Evolutionary conservation across 2,329 filamentous ascomycete genomes (phyloP).

Genomic region (Fusarium sp.): DNA sequence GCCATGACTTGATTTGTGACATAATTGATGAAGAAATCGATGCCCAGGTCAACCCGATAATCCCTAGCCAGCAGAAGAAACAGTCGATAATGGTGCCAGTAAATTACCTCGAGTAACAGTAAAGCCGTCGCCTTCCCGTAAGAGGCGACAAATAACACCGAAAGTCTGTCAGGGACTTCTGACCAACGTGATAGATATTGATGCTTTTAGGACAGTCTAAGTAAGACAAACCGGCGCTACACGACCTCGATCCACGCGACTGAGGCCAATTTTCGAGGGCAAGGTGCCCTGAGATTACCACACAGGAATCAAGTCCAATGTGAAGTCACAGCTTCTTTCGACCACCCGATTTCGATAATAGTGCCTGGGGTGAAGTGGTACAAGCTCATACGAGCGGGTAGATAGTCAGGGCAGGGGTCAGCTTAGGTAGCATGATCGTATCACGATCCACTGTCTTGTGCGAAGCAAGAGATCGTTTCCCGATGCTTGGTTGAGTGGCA

Average conservation of each 20-base stretch:
- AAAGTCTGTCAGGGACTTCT: neutral
- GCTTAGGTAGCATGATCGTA: slow-evolving; percentile 13
- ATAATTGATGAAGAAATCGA: slow-evolving; percentile 34
- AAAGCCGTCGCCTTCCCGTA: neutral
- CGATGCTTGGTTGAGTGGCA: slow-evolving; percentile 4
- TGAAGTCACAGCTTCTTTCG: slow-evolving; percentile 9
- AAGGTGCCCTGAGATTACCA: neutral
- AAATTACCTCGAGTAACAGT: neutral
- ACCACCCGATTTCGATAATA: neutral
- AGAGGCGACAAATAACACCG: neutral
- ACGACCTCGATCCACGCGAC: neutral
- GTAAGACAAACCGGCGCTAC: neutral
- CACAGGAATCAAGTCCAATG: neutral
- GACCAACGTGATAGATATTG: neutral
- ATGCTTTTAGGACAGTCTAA: neutral
- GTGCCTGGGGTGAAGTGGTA: slow-evolving; percentile 15
- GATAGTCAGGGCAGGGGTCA: neutral
- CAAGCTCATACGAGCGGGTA: slow-evolving; percentile 26
- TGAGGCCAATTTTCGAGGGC: neutral
- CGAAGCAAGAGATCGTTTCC: slow-evolving; percentile 9
- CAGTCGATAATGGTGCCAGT: neutral
- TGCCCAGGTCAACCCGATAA: neutral
- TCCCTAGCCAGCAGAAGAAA: neutral
- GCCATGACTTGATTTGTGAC: slow-evolving; percentile 54
- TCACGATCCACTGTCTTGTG: slow-evolving; percentile 19